These are phyloP conservation scores for Cerrena zonata DNA, from an alignment of 1,284 basidiomycete genomes.

Conservation along the genomic window DNA sequence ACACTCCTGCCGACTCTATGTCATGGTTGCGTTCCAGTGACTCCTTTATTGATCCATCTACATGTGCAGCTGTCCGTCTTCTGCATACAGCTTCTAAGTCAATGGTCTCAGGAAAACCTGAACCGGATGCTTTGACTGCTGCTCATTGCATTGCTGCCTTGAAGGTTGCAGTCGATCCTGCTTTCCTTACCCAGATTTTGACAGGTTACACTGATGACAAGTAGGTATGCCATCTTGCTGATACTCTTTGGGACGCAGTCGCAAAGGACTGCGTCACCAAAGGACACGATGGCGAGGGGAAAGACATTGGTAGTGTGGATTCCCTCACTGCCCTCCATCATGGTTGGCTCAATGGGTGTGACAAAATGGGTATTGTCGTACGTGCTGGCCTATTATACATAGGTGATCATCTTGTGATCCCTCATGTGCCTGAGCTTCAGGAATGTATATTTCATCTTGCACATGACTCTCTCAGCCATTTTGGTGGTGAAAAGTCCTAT, in stretches of 20 bases:
- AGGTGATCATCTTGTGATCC: too few relatives aligned
- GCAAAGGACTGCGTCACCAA: neutral
- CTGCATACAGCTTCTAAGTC: too few relatives aligned
- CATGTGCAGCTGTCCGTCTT: neutral
- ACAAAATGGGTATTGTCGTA: slow-evolving; percentile 5
- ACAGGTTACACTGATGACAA: neutral
- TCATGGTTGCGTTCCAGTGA: slow-evolving; percentile 23
- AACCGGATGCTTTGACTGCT: too few relatives aligned
- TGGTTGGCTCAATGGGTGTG: neutral
- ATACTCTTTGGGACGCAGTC: neutral
- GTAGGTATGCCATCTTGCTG: neutral
- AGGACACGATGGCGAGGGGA: neutral
- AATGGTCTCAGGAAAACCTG: too few relatives aligned
- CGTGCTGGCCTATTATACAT: slow-evolving; percentile 27
- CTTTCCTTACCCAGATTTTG: neutral
- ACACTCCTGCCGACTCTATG: slow-evolving; percentile 32
- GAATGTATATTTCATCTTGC: slow-evolving; percentile 21
- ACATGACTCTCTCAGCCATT: slow-evolving; percentile 31
- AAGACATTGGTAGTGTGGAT: neutral
- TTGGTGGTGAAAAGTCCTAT: slow-evolving; percentile 33
- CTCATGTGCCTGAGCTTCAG: slow-evolving; percentile 4
- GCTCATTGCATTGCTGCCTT: too few relatives aligned
- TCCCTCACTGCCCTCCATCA: neutral
- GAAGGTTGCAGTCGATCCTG: too few relatives aligned
- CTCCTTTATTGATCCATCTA: neutral